These are phyloP conservation scores for Fragaria vesca DNA, from an alignment of 306 rosid species.

Conservation along the genomic window DNA sequence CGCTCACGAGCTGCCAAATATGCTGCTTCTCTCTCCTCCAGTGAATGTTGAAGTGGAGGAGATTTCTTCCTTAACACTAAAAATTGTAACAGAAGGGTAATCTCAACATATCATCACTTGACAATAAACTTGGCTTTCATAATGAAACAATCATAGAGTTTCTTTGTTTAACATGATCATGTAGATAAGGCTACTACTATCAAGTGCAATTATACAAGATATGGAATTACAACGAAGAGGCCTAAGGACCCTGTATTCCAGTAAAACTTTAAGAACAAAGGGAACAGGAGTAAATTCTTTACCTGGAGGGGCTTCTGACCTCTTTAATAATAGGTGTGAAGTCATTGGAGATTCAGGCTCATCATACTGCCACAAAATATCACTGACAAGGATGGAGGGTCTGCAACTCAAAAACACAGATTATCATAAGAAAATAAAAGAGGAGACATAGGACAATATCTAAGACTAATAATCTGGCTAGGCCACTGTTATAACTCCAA, in stretches of 20 bases:
- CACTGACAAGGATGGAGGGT: constrained; percentile 94
- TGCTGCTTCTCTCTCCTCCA: constrained; percentile 83
- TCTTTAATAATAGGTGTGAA: constrained; percentile 73
- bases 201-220: not conserved
- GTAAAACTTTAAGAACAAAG: not conserved
- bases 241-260: constrained; percentile 12
- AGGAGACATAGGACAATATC: not conserved
- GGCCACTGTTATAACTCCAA: not conserved
- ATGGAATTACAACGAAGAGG: not conserved
- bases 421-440: constrained; percentile 5
- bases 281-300: not conserved
- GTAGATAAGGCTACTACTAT: not conserved
- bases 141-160: not conserved
- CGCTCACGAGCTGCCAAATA: constrained; percentile 89
- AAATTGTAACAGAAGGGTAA: constrained; percentile 22
- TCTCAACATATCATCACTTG: constrained; percentile 10
- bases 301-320: constrained; percentile 72
- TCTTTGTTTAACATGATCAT: not conserved
- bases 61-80: constrained; percentile 43
- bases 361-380: constrained; percentile 75
- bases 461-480: not conserved
- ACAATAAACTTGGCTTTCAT: not conserved
- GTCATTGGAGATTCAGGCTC: constrained; percentile 58
- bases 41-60: constrained; percentile 51
- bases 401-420: constrained; percentile 51